A percentile compares a stretch with the other conserved stretches of the same genome.
Evolutionary conservation across 148 eudicot species (phyloP).

Genomic region (Chenopodium berlandieri): DNA sequence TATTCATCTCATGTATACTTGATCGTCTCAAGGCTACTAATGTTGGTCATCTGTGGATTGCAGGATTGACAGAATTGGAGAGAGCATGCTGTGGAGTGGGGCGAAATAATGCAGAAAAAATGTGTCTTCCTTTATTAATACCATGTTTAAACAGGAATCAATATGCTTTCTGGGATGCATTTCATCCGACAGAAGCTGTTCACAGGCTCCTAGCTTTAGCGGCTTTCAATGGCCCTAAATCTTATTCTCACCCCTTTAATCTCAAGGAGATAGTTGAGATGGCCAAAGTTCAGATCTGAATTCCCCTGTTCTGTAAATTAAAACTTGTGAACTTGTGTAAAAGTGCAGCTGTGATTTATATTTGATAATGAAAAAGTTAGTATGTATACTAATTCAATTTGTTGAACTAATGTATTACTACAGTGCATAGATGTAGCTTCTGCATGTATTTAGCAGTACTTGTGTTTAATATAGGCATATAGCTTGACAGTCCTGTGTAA

Average conservation of each 20-base stretch:
- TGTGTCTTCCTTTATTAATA: constrained; percentile 65
- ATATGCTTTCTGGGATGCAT: constrained; percentile 82
- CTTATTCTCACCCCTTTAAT: constrained; percentile 52
- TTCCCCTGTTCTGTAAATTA: neutral
- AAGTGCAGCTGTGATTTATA: neutral
- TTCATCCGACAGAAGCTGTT: constrained; percentile 69
- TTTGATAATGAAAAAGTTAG: neutral
- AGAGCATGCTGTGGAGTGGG: constrained; percentile 79
- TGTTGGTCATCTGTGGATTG: constrained; percentile 4
- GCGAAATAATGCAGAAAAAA: constrained; percentile 57
- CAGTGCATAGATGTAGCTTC: neutral
- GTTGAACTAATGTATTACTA: neutral
- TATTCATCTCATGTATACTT: no score
- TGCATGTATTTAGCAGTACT: neutral
- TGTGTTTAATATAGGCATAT: neutral
- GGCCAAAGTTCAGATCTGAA: constrained; percentile 14
- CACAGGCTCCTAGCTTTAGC: constrained; percentile 48
- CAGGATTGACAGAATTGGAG: constrained; percentile 65
- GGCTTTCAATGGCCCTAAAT: constrained; percentile 54
- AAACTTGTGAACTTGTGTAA: neutral
- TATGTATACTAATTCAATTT: neutral
- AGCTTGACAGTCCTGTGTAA: neutral
- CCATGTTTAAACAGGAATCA: constrained; percentile 66
- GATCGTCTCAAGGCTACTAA: neutral
- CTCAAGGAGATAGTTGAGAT: constrained; percentile 48